Evolutionary conservation across 2,329 filamentous ascomycete species (phyloP).

Genomic region (Paracorniculantispora psalliotae): DNA sequence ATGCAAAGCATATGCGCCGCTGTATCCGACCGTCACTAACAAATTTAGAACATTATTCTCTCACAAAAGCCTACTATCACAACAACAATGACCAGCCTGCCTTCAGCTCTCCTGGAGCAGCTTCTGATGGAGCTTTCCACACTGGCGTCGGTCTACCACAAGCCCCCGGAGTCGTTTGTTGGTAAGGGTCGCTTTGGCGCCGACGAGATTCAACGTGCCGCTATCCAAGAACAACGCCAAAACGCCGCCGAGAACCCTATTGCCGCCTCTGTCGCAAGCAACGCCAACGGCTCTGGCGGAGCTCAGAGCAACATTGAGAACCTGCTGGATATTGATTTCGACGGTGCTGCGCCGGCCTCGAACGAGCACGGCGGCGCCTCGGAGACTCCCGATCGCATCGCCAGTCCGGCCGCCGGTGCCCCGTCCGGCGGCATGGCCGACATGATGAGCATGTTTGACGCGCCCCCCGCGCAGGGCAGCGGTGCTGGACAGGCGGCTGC

Average conservation of each 20-base stretch:
- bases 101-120: constrained; percentile 76
- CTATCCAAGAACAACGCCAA: constrained; percentile 92
- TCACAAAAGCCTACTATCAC: constrained; percentile 92
- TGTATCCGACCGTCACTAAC: constrained; percentile 21
- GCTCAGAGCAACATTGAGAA: constrained; percentile 84
- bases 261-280: constrained; percentile 72
- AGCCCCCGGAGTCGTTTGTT: constrained; percentile 95
- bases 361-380: constrained; percentile 53
- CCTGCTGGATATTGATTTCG: constrained; percentile 91
- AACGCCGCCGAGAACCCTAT: constrained; percentile 92
- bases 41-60: constrained; percentile 68
- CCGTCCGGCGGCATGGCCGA: constrained; percentile 51
- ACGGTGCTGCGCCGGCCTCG: constrained; percentile 87
- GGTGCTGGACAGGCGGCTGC: constrained; percentile 29
- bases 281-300: constrained; percentile 56
- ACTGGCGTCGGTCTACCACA: constrained; percentile 96
- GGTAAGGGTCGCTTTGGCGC: constrained; percentile 92
- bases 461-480: constrained; percentile 49
- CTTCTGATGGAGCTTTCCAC: constrained; percentile 91
- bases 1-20: constrained; percentile 15
- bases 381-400: constrained; percentile 64
- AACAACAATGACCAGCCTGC: constrained; percentile 87
- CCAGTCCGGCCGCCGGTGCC: constrained; percentile 50
- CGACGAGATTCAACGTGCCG: constrained; percentile 88
- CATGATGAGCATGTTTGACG: constrained; percentile 67